These are phyloP conservation scores for Solanum hybrid DNA, from an alignment of 305 asterid species.

Conservation along the genomic window DNA sequence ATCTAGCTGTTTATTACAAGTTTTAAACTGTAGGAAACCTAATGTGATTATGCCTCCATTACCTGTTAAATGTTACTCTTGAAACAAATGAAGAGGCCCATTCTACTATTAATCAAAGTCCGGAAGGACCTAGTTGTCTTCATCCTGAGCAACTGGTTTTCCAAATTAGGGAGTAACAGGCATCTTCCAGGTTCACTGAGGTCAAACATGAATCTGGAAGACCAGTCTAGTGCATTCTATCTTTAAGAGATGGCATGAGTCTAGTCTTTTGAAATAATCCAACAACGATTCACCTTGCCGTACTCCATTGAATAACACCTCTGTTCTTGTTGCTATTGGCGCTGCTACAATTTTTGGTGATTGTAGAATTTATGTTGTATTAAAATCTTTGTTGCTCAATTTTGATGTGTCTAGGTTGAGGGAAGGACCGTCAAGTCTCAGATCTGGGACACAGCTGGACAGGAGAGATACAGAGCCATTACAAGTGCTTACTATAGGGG, in stretches of 20 bases:
- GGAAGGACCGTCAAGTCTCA: conserved; percentile 66
- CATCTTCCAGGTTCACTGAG: not conserved
- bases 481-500: conserved; percentile 75
- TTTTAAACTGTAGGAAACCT: not conserved
- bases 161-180: not conserved
- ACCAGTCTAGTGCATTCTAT: not conserved
- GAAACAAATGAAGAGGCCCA: not conserved
- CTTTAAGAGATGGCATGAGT: not conserved
- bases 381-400: not conserved
- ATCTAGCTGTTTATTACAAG: not conserved
- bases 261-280: not conserved
- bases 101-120: not conserved
- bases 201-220: not conserved
- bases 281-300: not conserved
- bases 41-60: not conserved
- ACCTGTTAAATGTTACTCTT: not conserved
- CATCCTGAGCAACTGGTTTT: not conserved
- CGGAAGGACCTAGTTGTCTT: not conserved
- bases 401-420: conserved; percentile 35
- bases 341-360: not conserved
- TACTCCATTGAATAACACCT: not conserved
- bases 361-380: not conserved
- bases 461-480: conserved; percentile 69
- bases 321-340: not conserved
- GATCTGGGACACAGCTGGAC: conserved; percentile 86